Conservation (phyloP, 495 filamentous ascomycete species). For the Penicillium riverlandense region DNA sequence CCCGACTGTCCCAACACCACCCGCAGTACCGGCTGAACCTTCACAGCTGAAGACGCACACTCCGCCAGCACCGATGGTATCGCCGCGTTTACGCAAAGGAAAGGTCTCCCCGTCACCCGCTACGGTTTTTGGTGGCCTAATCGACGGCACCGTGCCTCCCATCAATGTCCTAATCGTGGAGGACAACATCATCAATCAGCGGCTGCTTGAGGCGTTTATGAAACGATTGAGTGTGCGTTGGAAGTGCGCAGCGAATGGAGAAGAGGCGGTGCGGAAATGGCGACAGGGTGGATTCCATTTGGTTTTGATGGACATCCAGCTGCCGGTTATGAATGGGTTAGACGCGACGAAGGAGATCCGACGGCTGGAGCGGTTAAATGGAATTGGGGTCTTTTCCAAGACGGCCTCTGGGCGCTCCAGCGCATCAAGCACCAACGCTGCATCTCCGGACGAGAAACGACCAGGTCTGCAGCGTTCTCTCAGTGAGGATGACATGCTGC, state of each 20-base stretch:
- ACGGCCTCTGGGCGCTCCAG: conserved; percentile 34
- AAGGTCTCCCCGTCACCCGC: conserved; percentile 38
- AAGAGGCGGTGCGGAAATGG: conserved; percentile 91
- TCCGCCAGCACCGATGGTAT: conserved; percentile 28
- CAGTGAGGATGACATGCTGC: conserved; percentile 56
- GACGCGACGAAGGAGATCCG: conserved; percentile 97
- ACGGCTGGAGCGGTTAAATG: conserved; percentile 79
- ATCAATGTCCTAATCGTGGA: conserved; percentile 98
- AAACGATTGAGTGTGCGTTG: conserved; percentile 95
- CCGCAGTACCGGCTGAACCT: conserved; percentile 29
- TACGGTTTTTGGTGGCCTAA: conserved; percentile 51
- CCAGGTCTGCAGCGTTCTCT: conserved; percentile 21
- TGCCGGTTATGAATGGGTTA: conserved; percentile 93
- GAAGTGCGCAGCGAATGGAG: conserved; percentile 92
- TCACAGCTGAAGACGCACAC: conserved; percentile 29
- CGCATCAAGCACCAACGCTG: conserved; percentile 23
- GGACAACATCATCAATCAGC: conserved; percentile 95
- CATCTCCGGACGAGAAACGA: conserved; percentile 14
- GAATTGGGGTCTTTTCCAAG: conserved; percentile 77
- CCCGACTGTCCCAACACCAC: conserved; percentile 31
- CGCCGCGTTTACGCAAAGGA: conserved; percentile 29
- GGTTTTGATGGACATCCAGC: conserved; percentile 96
- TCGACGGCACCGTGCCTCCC: conserved; percentile 81
- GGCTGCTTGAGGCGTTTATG: conserved; percentile 90
- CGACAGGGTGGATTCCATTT: conserved; percentile 90